These are phyloP conservation scores for Coemansia sp. DNA, from an alignment of 192 early-diverging fungal species.

Conservation along the genomic window DNA sequence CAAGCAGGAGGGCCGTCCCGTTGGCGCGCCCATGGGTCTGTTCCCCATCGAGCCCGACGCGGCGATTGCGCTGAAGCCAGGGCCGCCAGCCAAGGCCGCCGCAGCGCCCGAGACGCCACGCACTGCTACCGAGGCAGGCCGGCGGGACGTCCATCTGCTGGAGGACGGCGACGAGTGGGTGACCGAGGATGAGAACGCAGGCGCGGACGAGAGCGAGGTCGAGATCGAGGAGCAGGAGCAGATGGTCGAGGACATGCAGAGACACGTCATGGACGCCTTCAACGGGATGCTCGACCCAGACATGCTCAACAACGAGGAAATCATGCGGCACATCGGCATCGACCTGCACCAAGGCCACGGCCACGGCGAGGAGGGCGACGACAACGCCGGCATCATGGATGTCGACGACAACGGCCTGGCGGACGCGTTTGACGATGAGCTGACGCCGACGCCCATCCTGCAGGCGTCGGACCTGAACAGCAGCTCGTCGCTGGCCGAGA, in stretches of 20 bases:
- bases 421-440: no score
- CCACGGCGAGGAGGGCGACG: no score
- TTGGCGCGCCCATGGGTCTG: constrained; percentile 22
- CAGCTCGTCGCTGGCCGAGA: background rate
- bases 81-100: background rate
- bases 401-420: no score
- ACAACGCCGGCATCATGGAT: no score
- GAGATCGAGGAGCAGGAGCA: background rate
- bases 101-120: no score
- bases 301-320: background rate
- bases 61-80: background rate
- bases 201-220: background rate
- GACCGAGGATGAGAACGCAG: background rate
- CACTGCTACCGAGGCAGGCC: no score
- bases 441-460: background rate
- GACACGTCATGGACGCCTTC: no score
- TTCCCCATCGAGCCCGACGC: constrained; percentile 23
- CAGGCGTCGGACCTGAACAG: background rate
- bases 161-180: background rate
- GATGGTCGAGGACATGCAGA: background rate
- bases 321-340: background rate
- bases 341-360: background rate
- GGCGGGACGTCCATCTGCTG: background rate
- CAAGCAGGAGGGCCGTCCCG: constrained; percentile 4
- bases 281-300: background rate